Percentiles rank a stretch among this genome's conserved stretches.
Conservation (phyloP, 139 green algal genomes). For the Chlamydomonas applanata region DNA sequence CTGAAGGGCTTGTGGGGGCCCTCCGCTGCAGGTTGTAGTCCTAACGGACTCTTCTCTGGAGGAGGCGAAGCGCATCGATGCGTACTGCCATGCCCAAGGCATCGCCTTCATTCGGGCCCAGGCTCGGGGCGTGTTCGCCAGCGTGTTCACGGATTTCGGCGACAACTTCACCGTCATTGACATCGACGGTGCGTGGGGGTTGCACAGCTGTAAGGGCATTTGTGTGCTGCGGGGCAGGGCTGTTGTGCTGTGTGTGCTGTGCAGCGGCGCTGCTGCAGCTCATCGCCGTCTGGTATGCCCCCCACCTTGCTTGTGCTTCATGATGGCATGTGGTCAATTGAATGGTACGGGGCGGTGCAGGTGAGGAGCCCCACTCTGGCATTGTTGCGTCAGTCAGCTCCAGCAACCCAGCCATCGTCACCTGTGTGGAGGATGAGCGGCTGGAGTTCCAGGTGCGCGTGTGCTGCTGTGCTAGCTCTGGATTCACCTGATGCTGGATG, state of each 20-base stretch:
- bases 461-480: neutral
- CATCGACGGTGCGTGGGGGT: slow-evolving; percentile 70
- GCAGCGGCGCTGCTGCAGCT: neutral
- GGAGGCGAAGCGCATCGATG: slow-evolving; percentile 73
- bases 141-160: slow-evolving; percentile 97
- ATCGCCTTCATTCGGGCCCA: slow-evolving; percentile 89
- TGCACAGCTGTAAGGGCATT: neutral
- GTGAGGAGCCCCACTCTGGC: slow-evolving; percentile 85
- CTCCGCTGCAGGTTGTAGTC: slow-evolving; percentile 77
- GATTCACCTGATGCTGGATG: neutral
- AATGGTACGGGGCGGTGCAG: slow-evolving; percentile 32
- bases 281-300: too few relatives aligned
- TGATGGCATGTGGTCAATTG: too few relatives aligned
- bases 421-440: slow-evolving; percentile 96
- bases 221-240: neutral
- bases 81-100: slow-evolving; percentile 70
- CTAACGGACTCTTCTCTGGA: slow-evolving; percentile 59
- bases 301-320: too few relatives aligned
- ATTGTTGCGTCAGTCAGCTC: slow-evolving; percentile 91
- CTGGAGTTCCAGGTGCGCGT: slow-evolving; percentile 89
- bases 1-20: too few relatives aligned
- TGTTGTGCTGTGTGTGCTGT: neutral
- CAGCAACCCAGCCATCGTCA: slow-evolving; percentile 78
- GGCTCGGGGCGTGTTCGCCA: slow-evolving; percentile 89
- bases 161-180: slow-evolving; percentile 84